phyloP scores from a whole-genome alignment of 2,329 filamentous ascomycete genomes.

The Penicillium sp. region DNA sequence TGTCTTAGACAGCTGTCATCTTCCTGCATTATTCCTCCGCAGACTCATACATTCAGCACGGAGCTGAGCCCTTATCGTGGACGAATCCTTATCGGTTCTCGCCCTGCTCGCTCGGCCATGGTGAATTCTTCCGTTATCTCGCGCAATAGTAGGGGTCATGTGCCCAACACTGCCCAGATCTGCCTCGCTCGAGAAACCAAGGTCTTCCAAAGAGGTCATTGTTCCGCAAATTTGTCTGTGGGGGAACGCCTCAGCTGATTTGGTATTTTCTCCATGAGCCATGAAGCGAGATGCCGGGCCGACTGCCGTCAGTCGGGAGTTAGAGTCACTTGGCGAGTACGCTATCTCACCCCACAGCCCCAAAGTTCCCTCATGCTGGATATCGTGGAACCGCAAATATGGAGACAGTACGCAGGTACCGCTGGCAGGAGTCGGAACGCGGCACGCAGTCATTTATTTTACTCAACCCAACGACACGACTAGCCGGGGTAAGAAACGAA shows the following conservation, averaged over 20 bases:
- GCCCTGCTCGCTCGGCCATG: background rate
- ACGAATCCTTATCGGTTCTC: background rate
- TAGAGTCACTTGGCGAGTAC: background rate
- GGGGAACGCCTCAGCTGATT: slow-evolving; percentile 12
- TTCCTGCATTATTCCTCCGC: background rate
- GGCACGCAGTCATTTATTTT: slow-evolving; percentile 16
- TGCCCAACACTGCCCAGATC: background rate
- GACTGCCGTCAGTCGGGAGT: slow-evolving; percentile 21
- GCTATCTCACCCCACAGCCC: slow-evolving; percentile 14
- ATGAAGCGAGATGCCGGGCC: slow-evolving; percentile 19
- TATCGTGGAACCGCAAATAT: slow-evolving; percentile 21
- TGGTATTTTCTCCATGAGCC: background rate
- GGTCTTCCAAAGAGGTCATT: background rate
- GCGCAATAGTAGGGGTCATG: background rate
- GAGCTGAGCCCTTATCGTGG: background rate
- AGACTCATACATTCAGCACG: background rate
- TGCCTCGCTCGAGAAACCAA: too few species aligned
- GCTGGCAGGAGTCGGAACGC: slow-evolving; percentile 13
- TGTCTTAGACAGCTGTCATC: background rate
- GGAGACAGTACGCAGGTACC: slow-evolving; percentile 29
- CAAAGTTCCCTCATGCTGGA: slow-evolving; percentile 17
- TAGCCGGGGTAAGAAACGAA: background rate
- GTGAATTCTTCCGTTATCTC: background rate
- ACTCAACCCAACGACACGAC: background rate
- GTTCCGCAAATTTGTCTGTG: background rate